Evolutionary conservation across 2,329 filamentous ascomycete genomes (phyloP).

Genomic region (Fusarium foetens): DNA sequence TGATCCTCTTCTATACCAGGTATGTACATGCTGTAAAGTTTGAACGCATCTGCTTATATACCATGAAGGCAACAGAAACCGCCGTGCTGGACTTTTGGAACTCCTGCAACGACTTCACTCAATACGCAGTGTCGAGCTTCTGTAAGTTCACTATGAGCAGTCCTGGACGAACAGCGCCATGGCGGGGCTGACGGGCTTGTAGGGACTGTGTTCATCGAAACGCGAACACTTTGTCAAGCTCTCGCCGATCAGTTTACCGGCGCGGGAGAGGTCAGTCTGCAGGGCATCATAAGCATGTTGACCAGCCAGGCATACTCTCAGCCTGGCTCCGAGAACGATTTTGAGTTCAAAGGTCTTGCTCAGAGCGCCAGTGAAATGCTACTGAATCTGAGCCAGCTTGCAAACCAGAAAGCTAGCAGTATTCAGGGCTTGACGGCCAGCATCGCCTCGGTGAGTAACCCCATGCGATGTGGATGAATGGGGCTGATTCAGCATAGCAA

Average conservation of each 20-base stretch:
- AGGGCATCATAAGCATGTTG: fast-evolving
- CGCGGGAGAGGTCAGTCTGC: fast-evolving
- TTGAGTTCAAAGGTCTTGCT: background rate
- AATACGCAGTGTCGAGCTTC: fast-evolving
- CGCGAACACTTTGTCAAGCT: background rate
- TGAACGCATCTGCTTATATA: background rate
- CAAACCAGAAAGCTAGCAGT: background rate
- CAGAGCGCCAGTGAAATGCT: background rate
- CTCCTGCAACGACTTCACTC: fast-evolving
- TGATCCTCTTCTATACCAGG: background rate
- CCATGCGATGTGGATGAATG: fast-evolving
- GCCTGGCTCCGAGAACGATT: fast-evolving
- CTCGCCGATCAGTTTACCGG: background rate
- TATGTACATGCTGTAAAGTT: fast-evolving
- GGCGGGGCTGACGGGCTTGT: background rate
- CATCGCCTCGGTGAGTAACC: fast-evolving
- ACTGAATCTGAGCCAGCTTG: fast-evolving
- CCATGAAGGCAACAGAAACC: background rate
- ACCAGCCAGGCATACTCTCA: background rate
- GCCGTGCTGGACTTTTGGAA: background rate
- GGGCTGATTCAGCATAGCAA: background rate
- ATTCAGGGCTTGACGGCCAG: background rate
- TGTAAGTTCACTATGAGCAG: background rate
- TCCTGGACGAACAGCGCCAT: too few species aligned
- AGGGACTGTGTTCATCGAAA: background rate